Conservation (phyloP, 495 filamentous ascomycete species). For the Trichodelitschia bisporula region DNA sequence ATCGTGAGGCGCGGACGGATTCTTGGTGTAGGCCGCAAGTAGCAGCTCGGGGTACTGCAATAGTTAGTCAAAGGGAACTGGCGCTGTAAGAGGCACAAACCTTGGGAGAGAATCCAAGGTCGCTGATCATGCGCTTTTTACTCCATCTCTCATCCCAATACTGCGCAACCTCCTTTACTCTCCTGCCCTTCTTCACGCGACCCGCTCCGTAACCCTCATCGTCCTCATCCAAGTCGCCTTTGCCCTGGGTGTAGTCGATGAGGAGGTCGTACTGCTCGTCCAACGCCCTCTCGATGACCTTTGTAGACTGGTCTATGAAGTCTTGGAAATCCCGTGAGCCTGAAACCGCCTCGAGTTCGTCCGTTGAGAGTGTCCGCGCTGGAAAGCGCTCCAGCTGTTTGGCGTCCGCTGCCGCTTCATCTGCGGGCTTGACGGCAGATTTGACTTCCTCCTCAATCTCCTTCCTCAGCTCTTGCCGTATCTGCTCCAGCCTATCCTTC, state of each 20-base stretch:
- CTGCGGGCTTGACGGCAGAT: conserved; percentile 26
- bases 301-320: conserved; percentile 85
- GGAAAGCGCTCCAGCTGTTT: conserved; percentile 30
- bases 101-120: conserved; percentile 81
- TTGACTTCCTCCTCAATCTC: conserved; percentile 87
- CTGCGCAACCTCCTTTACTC: conserved; percentile 67
- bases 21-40: conserved; percentile 87
- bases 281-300: conserved; percentile 87
- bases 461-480: conserved; percentile 55
- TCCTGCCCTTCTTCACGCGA: conserved; percentile 48
- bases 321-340: conserved; percentile 80
- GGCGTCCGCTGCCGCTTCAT: conserved; percentile 18
- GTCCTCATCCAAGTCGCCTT: conserved; percentile 58
- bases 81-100: conserved; percentile 14
- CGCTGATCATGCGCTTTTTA: conserved; percentile 87
- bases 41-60: conserved; percentile 69
- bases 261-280: conserved; percentile 89
- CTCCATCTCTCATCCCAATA: conserved; percentile 94
- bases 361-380: conserved; percentile 51
- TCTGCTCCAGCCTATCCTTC: conserved; percentile 62
- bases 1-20: conserved; percentile 81
- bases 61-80: conserved; percentile 2
- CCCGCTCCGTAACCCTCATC: conserved; percentile 33
- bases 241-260: conserved; percentile 68
- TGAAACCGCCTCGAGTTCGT: conserved; percentile 80